Evolutionary conservation across 495 filamentous ascomycete species (phyloP), one percentile per base, ranked within the genome.

Genomic region (Trichoderma asperelloides): DNA sequence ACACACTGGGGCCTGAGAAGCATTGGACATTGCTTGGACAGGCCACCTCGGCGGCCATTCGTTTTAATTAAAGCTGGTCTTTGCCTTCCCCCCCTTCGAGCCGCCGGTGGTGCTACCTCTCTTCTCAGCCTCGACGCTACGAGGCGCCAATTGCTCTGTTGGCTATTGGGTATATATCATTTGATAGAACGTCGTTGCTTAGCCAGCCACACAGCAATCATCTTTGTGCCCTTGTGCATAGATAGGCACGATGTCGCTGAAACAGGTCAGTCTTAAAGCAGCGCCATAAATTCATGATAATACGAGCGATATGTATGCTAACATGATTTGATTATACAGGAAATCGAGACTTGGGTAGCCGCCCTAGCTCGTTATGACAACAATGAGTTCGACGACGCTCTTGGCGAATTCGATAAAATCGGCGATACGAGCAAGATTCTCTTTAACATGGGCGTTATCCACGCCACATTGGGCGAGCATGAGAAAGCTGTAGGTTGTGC

Each of bases 361-460:
- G 95, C 95, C 72, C 86, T 98, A 30, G 88, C 84, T 66, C 88
- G 89, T 73, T 99, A 98, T 80, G 95, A 99, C 78, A 91, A 91
- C 75, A 94, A 97, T 79, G 91, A 98, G 71, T 98, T 96, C 77
- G 95, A 97, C 69, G 86, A 91, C 69, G 85, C 96, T 6, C 76
- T 98, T 67, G 85, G 85, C 71, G 82, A 87, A 66, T 99, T 98
- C 73, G 96, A 91, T 64, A 82, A 80, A 66, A 97, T 98, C 72
- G 83, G 92, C 65, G 96, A 98, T 75, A 99, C 95, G 2, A 97
- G 96, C 64, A 98, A 97, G 82, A 99, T 99, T 67, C 81, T 96
- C 51, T 99, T 99, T 83, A 99, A 99, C 75, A 95, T 93, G 78
- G 95, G 96, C 65, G 95, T 99, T 63, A 98, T 99, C 75, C 91